Base-by-base conservation (phyloP, 2,329 filamentous ascomycete genomes). In the Keithomyces neogunnii region DNA sequence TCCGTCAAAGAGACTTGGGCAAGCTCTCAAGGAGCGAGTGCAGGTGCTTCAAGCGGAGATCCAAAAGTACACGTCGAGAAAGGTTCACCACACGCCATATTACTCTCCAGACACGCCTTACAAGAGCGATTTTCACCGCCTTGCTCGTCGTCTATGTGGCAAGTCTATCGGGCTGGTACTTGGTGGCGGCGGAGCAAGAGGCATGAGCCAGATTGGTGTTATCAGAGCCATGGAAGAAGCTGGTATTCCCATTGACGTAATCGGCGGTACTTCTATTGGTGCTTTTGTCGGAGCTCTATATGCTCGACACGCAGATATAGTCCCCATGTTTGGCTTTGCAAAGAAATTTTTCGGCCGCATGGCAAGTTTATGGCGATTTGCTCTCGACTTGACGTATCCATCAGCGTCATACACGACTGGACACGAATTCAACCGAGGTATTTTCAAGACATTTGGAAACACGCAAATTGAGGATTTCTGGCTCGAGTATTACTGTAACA, bases 301-400 rank as follows among this genome's bases (percentile, higher is more conserved):
- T 66, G 93, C 95, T 1, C 88, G 92, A 51, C 93, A 99, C 65
- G 93, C 92, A 8, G 95, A 99, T 63, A 85, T 96, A 1, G 92
- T 99, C 4, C 93, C 93, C 10, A 96, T 97, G 80, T 96, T 95
- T 62, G 93, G 93, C 0, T 81, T 95, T 45, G 90, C 90, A 11
- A 99, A 99, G 78, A 96, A 96, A 66, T 99, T 99, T 66, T 82
- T 93, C 0, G 91, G 93, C 4, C 86, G 95, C n/a, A 99, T 99
- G 95, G 89, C 89, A 44, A 97, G 92, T 68, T 89, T 97, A 71
- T 99, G 93, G 93, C 84, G 93, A n/a, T 96, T 99, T 66, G 91
- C 91, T 1, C 75, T 99, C 3, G 93, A 99, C 64, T 70, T 99
- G 60, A 99, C 93, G 0, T 99, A 99, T 66, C 93, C 93, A 0